phyloP scores from a whole-genome alignment of 805 yeast genomes.

The Ogataea kodamae region DNA sequence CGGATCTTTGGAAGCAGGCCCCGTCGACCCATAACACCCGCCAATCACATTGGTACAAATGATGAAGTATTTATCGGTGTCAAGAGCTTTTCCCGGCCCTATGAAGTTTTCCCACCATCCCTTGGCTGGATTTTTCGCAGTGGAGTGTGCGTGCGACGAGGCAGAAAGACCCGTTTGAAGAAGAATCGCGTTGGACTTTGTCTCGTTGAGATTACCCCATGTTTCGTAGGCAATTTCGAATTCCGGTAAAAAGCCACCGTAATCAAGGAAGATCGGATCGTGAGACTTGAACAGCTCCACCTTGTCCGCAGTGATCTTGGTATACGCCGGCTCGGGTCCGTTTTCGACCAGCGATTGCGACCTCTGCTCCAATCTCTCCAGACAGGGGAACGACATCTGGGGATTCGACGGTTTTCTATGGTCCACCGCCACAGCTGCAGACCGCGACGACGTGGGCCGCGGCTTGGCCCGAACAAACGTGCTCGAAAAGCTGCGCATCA shows the following conservation, averaged over 20 bases:
- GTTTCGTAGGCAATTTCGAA: constrained; percentile 88
- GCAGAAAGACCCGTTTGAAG: constrained; percentile 92
- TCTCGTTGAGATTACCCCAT: constrained; percentile 74
- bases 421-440: constrained; percentile 14
- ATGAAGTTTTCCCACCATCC: constrained; percentile 98
- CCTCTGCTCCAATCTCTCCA: constrained; percentile 69
- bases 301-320: constrained; percentile 61
- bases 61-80: constrained; percentile 76
- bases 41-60: constrained; percentile 91
- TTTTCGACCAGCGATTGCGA: constrained; percentile 45
- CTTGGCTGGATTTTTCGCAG: constrained; percentile 56
- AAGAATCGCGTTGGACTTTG: constrained; percentile 67
- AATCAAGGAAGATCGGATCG: constrained; percentile 68
- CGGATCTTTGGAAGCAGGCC: constrained; percentile 81
- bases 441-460: constrained; percentile 15
- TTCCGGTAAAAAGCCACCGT: constrained; percentile 73
- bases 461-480: constrained; percentile 11
- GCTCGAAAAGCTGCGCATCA: constrained; percentile 8
- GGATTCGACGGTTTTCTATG: constrained; percentile 47
- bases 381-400: constrained; percentile 76
- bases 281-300: constrained; percentile 54
- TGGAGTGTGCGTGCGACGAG: constrained; percentile 89
- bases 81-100: constrained; percentile 77
- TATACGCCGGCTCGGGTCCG: constrained; percentile 86
- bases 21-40: constrained; percentile 94